Evolutionary conservation across 1,139 yeast species (phyloP).

Genomic region (Pichia sp.): DNA sequence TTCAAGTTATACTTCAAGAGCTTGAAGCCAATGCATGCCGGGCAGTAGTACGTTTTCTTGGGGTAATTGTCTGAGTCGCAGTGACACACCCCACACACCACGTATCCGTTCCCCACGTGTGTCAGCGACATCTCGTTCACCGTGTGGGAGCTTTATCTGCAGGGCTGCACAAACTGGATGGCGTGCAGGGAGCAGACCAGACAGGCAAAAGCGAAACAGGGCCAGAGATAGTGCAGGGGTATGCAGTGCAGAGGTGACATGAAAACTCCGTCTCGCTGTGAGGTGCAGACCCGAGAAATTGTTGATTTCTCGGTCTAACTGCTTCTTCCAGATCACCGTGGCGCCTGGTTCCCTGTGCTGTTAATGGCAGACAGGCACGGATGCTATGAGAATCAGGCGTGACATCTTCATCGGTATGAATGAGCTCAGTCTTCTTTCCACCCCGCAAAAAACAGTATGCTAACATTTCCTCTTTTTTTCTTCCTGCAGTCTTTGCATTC

Average conservation of each 20-base stretch:
- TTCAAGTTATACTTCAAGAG: slow-evolving; percentile 24
- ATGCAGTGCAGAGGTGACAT: background rate
- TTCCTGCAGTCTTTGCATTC: background rate
- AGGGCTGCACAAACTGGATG: too few species aligned
- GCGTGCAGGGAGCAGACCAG: too few species aligned
- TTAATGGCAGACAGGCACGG: background rate
- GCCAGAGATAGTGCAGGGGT: background rate
- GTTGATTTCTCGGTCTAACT: background rate
- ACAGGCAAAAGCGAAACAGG: too few species aligned
- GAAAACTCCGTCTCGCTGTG: slow-evolving; percentile 1
- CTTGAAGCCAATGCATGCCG: slow-evolving; percentile 26
- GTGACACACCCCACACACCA: slow-evolving; percentile 20
- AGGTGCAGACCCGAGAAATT: background rate
- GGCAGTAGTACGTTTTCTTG: slow-evolving; percentile 19
- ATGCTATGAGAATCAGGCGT: background rate
- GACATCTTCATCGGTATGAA: background rate
- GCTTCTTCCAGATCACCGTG: too few species aligned
- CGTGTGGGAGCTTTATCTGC: too few species aligned
- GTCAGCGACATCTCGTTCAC: background rate
- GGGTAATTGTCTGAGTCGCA: background rate
- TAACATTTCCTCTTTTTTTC: background rate
- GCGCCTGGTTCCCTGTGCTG: too few species aligned
- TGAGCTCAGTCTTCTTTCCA: background rate
- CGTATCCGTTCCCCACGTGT: background rate
- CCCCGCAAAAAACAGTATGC: background rate